These are phyloP conservation scores for Argentina anserina DNA, from an alignment of 306 rosid genomes.

Conservation along the genomic window DNA sequence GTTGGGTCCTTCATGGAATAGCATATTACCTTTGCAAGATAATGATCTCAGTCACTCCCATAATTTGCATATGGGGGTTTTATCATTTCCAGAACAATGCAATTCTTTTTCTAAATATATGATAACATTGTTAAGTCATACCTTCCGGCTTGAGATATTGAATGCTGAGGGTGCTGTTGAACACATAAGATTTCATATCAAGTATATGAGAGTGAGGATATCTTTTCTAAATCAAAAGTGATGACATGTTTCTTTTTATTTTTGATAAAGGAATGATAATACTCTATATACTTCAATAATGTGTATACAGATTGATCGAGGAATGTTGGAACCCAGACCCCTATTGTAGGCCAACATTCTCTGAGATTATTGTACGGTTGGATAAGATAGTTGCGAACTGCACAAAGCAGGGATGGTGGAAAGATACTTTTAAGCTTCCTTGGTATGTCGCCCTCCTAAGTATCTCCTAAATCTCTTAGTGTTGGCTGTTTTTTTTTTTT, in stretches of 20 bases:
- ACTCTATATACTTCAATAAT: background rate
- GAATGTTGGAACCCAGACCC: slow-evolving; percentile 93
- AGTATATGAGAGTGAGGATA: background rate
- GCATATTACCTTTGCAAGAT: background rate
- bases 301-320: slow-evolving; percentile 71
- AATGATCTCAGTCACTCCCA: background rate
- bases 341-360: slow-evolving; percentile 83
- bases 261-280: background rate
- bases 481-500: too few relatives aligned
- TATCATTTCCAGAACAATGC: background rate
- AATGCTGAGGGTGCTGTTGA: background rate
- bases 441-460: too few relatives aligned
- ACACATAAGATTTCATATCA: background rate
- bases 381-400: slow-evolving; percentile 74
- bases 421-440: slow-evolving; percentile 94
- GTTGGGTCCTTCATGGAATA: background rate
- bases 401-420: slow-evolving; percentile 99
- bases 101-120: background rate
- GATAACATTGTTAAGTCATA: background rate
- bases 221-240: background rate
- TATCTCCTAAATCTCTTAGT: background rate
- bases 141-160: background rate
- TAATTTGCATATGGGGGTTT: background rate
- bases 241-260: background rate
- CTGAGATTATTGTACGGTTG: slow-evolving; percentile 71